These are phyloP conservation scores for Ogataea methanolica DNA, from an alignment of 805 yeast genomes.

Conservation along the genomic window DNA sequence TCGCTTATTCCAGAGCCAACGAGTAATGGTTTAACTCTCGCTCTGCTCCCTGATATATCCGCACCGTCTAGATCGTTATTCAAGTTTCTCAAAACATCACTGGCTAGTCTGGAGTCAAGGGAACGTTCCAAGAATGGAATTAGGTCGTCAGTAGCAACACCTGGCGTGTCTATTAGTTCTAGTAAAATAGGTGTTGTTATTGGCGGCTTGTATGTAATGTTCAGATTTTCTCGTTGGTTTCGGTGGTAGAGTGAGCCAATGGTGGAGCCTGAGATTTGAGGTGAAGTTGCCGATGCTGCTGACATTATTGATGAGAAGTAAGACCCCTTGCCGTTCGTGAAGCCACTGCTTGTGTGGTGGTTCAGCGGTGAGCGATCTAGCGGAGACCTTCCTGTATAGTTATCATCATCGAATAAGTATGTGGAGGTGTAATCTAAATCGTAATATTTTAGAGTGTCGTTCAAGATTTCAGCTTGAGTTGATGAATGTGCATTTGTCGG, in stretches of 20 bases:
- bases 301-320: conserved; percentile 11
- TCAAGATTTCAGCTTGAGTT: conserved; percentile 2
- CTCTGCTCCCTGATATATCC: conserved; percentile 13
- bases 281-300: conserved; percentile 8
- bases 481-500: not conserved
- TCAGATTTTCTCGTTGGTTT: not conserved
- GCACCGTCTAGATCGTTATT: conserved; percentile 38
- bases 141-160: conserved; percentile 58
- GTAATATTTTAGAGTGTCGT: conserved; percentile 21
- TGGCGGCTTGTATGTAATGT: conserved; percentile 40
- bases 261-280: conserved; percentile 1
- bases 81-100: conserved; percentile 53
- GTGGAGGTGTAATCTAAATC: conserved; percentile 25
- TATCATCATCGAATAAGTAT: conserved; percentile 15
- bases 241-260: not conserved
- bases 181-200: conserved; percentile 53
- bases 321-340: conserved; percentile 1
- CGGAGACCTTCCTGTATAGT: conserved; percentile 8
- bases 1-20: conserved; percentile 81
- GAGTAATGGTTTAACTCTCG: conserved; percentile 54
- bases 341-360: not conserved
- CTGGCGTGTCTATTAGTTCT: conserved; percentile 73
- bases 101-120: conserved; percentile 55
- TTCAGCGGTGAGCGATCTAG: conserved; percentile 6
- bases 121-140: conserved; percentile 78